Evolutionary conservation across 2,329 filamentous ascomycete genomes (phyloP), one percentile per base, ranked within the genome.

Genomic region (Aspergillus pseudoterreus): DNA sequence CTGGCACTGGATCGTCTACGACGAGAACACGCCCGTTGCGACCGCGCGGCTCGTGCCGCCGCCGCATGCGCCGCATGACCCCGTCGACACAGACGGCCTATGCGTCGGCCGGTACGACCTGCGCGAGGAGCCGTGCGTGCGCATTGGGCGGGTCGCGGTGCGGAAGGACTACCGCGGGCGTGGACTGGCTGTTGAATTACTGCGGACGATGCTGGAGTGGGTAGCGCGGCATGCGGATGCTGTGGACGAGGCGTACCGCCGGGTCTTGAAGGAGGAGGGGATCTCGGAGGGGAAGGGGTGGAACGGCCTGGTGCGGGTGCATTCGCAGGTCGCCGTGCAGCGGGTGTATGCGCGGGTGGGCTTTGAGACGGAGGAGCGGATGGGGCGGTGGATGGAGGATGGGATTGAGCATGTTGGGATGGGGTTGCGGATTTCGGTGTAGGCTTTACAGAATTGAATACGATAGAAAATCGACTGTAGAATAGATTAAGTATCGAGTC

Each of bases 1-100:
- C 59, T 92, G 86, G 73, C 91, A 96, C 71, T 96, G 90, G 88
- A 86, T 96, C 27, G 77, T 86, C n/a, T 96, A 95, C 70, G 44
- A 84, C 79, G 66, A 75, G 45, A 65, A 43, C 45, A 46, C 38
- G 21, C 82, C 90, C 44, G 83, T 92, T 48, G 90, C 86, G 6
- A 90, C 87, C 1, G 80, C 95, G 53, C 84, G 92, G 19, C 76
- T 95, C 10, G 87, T 95, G 0, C 91, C 91, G 0, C 90, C 90
- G 47, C 90, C 89, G 1, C 88, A 95, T 62, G 74, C 75, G 9
- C 76, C 83, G 30, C 83, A 92, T 70, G 56, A 58, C 62, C 60
- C 19, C 19, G 19, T 19, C 19, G 19, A 19, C 19, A 2, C 2
- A 19, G 3, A 19, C 19, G 3, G 19, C 19, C 19, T 19, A 19